phyloP scores from a whole-genome alignment of 805 yeast species.

The Crinitomyces ghanaensis region DNA sequence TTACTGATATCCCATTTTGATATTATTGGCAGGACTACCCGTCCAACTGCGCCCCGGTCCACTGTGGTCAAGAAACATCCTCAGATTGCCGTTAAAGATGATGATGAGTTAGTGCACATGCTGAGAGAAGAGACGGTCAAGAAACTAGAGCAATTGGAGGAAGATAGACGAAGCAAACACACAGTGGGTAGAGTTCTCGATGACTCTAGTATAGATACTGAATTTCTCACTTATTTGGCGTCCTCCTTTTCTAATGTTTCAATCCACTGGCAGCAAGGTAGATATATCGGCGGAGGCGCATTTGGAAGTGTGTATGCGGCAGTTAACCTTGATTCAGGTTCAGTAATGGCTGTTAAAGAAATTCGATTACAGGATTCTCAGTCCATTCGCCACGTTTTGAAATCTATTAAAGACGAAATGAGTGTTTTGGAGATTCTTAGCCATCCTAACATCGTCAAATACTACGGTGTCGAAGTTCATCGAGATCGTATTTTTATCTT shows the following conservation, averaged over 20 bases:
- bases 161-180: slow-evolving; percentile 35
- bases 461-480: slow-evolving; percentile 95
- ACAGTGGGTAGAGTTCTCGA: slow-evolving; percentile 83
- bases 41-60: slow-evolving; percentile 55
- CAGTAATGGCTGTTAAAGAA: slow-evolving; percentile 94
- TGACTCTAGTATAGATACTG: slow-evolving; percentile 69
- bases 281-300: slow-evolving; percentile 87
- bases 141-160: slow-evolving; percentile 55
- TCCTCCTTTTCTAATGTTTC: slow-evolving; percentile 82
- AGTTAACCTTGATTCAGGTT: slow-evolving; percentile 86
- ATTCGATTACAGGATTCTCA: slow-evolving; percentile 82
- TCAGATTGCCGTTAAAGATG: slow-evolving; percentile 39
- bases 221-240: slow-evolving; percentile 73
- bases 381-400: slow-evolving; percentile 71
- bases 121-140: slow-evolving; percentile 59
- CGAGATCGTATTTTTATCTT: slow-evolving; percentile 89
- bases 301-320: slow-evolving; percentile 93
- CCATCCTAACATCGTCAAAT: slow-evolving; percentile 94
- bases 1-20: slow-evolving; percentile 90
- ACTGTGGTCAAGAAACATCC: slow-evolving; percentile 30
- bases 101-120: slow-evolving; percentile 41
- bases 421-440: slow-evolving; percentile 87
- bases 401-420: slow-evolving; percentile 92
- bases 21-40: slow-evolving; percentile 96
- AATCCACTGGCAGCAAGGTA: slow-evolving; percentile 95